Percentiles rank a stretch among this genome's conserved stretches.
Conservation (phyloP, 352 stramenopile genomes). For the Globisporangium abappressorium region DNA sequence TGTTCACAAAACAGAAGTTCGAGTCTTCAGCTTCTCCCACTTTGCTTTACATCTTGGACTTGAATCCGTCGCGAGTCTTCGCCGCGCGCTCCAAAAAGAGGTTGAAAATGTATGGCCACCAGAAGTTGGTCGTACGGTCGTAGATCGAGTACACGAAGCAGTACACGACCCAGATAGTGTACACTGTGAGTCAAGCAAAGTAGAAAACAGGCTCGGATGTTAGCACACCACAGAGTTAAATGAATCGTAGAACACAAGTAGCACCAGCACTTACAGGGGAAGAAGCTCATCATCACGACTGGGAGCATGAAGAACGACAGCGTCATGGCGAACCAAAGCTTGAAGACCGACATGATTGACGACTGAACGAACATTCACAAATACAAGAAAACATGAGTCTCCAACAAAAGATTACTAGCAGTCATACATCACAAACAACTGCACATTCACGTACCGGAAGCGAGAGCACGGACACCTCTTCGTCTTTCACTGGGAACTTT, state of each 20-base stretch:
- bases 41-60: conserved; percentile 23
- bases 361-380: conserved; percentile 29
- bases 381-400: background rate
- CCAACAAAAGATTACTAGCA: background rate
- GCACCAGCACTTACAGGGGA: conserved; percentile 47
- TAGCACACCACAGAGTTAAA: background rate
- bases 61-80: conserved; percentile 58
- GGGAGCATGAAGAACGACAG: conserved; percentile 64
- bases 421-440: conserved; percentile 1
- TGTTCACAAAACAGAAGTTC: background rate
- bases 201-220: background rate
- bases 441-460: conserved; percentile 20
- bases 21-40: background rate
- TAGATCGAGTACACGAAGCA: conserved; percentile 84
- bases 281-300: conserved; percentile 77
- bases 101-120: conserved; percentile 86
- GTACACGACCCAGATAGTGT: conserved; percentile 78
- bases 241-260: background rate
- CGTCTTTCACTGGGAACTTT: conserved; percentile 39
- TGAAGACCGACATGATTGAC: conserved; percentile 60
- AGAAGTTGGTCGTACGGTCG: conserved; percentile 81
- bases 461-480: conserved; percentile 35
- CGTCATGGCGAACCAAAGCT: conserved; percentile 70
- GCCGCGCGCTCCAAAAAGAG: conserved; percentile 57
- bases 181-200: conserved; percentile 37